Base-by-base conservation (phyloP, 129 eudicot genomes). In the Smallanthus sonchifolius region DNA sequence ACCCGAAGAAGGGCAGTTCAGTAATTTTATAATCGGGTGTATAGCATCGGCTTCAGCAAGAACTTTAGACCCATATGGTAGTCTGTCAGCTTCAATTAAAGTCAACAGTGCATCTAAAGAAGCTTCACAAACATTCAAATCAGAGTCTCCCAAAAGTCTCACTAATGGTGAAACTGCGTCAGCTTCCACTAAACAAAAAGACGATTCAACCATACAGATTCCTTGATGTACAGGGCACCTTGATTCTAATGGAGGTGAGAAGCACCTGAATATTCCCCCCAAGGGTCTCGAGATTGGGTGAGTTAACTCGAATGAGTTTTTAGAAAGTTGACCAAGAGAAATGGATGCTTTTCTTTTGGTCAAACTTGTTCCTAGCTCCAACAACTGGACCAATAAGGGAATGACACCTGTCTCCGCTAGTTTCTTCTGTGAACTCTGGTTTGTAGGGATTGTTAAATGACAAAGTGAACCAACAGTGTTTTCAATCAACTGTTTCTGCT, bases 41-140 rank as follows among this genome's bases (percentile, higher is more conserved):
- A 86, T 75, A 10, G 86, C 95, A 11, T 82, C 70, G 37, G 83
- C 88, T 76, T 86, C 90, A 2, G 72, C 87, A 30, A 88, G 88
- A 71, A 86, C 83, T 84, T 88, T 88, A 55, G 77, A 69, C 34
- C 90, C 95, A 42, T 48, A 59, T 37, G 73, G 82, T 47, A 85
- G 75, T 72, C 76, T 81, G 56, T 79, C 88, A 2, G 67, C 86
- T 66, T 81, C 83, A 49, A 81, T 83, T 16, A 88, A 71, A 16
- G 88, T 88, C 76, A 88, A 69, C 19, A 87, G 76, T 15, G 95
- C 95, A 65, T 86, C 95, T 60, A 88, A 73, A 15, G 91, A 68
- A 76, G 91, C 91, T 82, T 86, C 91, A 74, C 85, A 81, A 5
- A 73, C 82, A 19, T 70, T 80, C 30, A 40, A 73, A 63, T 83